Evolutionary conservation across 139 green algal genomes (phyloP), one percentile per base, ranked within the genome.

Genomic region (Asterochloris sp.): DNA sequence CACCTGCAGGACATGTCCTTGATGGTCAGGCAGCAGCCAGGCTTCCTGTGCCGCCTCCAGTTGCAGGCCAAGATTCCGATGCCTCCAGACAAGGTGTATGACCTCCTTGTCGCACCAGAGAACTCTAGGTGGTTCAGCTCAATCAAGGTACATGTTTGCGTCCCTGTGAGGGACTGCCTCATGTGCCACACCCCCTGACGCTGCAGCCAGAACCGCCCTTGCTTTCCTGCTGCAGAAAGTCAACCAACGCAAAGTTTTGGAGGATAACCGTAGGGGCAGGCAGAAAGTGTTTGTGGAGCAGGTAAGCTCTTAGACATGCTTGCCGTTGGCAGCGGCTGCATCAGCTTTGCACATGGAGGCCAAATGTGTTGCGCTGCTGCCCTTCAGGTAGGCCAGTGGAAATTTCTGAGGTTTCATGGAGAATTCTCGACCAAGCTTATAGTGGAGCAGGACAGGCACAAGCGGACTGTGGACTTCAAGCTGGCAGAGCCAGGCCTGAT

Each of bases 211-310:
- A n/a, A n/a, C 14, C 2, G 78, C 24, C 24, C 12, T 76, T 67
- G 61, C 13, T 23, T 73, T 73, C n/a, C 13, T 78, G 10, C 28
- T 78, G 80, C 84, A 90, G 88, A 62, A 69, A 15, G 73, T 93
- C 19, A 82, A 78, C 19, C 83, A 84, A n/a, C 79, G 91, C 1
- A 86, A 85, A 68, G 80, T 95, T 15, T 17, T 94, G 15, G 75
- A 88, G 62, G 86, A 94, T 54, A 83, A 93, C 61, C 76, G 68
- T 26, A 24, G 61, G 13, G 82, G 86, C 38, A 82, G 76, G 68
- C 78, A 91, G 79, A 82, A 76, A 29, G 74, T 94, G 9, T 85
- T 92, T 73, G 82, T 93, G 14, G 91, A 94, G 77, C 91, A 94
- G 80, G 83, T 85, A 12, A 78, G 84, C 21, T 26, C 62, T 23